Percentiles rank a stretch among this genome's conserved stretches.
These are phyloP conservation scores for Cyclotella choctawhatcheeana DNA, from an alignment of 108 stramenopile genomes.

Conservation along the genomic window DNA sequence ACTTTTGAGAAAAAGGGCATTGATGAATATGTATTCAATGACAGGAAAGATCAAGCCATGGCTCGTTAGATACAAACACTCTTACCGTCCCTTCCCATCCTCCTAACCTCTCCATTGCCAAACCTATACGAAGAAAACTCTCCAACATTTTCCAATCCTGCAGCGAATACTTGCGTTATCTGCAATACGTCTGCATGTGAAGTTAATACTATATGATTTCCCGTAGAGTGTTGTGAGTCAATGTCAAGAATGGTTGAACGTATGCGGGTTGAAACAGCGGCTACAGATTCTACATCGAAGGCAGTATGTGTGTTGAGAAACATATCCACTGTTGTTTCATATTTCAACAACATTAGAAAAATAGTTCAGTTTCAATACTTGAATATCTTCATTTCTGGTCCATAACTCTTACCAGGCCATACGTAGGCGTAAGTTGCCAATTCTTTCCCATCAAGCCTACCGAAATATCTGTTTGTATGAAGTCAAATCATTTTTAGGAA, in stretches of 20 bases:
- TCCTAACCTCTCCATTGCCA: conserved; percentile 83
- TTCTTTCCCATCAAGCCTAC: conserved; percentile 70
- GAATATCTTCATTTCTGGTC: no score
- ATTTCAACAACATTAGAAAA: no score
- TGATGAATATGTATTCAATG: no score
- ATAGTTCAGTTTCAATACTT: no score
- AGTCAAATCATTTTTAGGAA: not conserved
- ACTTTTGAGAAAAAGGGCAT: no score
- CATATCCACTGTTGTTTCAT: conserved; percentile 67
- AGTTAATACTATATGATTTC: conserved; percentile 68
- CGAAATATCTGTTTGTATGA: conserved; percentile 56
- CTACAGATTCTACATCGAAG: conserved; percentile 84
- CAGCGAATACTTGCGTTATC: conserved; percentile 82
- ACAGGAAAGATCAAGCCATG: no score
- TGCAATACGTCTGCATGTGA: conserved; percentile 88
- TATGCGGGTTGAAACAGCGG: conserved; percentile 78
- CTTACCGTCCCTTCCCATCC: conserved; percentile 62
- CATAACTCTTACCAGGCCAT: conserved; percentile 62
- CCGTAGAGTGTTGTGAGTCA: conserved; percentile 44
- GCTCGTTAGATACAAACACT: no score
- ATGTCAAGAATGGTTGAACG: conserved; percentile 58
- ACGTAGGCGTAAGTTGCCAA: conserved; percentile 77
- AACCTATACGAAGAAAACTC: conserved; percentile 79
- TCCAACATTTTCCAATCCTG: conserved; percentile 74
- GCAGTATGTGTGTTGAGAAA: conserved; percentile 73